A percentile compares a stretch with the other conserved stretches of the same genome.
These are phyloP conservation scores for Capsicum pubescens DNA, from an alignment of 257 asterid genomes.

Conservation along the genomic window DNA sequence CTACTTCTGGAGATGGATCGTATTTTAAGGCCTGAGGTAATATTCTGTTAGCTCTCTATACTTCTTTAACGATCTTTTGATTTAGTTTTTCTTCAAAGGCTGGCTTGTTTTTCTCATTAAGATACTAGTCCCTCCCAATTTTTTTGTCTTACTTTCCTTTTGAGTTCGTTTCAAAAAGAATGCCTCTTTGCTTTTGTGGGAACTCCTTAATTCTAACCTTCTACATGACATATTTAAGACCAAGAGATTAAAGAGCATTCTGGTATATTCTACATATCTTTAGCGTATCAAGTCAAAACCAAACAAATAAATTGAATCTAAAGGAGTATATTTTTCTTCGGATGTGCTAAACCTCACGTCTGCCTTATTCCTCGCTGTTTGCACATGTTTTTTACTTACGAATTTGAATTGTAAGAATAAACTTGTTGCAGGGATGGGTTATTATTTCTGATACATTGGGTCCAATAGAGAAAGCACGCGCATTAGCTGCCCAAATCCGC, in stretches of 20 bases:
- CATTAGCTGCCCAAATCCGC: slow-evolving; percentile 68
- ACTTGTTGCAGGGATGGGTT: slow-evolving; percentile 81
- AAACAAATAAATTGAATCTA: too few relatives aligned
- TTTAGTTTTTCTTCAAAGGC: not conserved
- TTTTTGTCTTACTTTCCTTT: too few relatives aligned
- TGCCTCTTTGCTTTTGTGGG: too few relatives aligned
- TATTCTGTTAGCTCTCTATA: not conserved
- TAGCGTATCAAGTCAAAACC: too few relatives aligned
- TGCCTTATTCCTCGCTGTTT: too few relatives aligned
- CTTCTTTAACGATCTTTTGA: not conserved
- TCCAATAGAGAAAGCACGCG: slow-evolving; percentile 65
- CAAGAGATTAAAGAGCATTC: too few relatives aligned
- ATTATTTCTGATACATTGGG: slow-evolving; percentile 72
- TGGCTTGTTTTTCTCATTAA: not conserved
- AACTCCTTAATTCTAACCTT: too few relatives aligned
- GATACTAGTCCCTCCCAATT: not conserved
- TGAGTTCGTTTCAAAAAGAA: too few relatives aligned
- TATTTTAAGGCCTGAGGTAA: slow-evolving; percentile 95
- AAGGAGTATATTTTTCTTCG: too few relatives aligned
- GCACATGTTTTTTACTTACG: not conserved
- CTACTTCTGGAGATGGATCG: slow-evolving; percentile 89
- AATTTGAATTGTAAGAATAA: slow-evolving; percentile 24
- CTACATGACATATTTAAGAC: too few relatives aligned
- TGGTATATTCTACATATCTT: too few relatives aligned
- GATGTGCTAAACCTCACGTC: too few relatives aligned